Conservation (phyloP, 2,329 filamentous ascomycete genomes). For the Calonectria leucothoes region DNA sequence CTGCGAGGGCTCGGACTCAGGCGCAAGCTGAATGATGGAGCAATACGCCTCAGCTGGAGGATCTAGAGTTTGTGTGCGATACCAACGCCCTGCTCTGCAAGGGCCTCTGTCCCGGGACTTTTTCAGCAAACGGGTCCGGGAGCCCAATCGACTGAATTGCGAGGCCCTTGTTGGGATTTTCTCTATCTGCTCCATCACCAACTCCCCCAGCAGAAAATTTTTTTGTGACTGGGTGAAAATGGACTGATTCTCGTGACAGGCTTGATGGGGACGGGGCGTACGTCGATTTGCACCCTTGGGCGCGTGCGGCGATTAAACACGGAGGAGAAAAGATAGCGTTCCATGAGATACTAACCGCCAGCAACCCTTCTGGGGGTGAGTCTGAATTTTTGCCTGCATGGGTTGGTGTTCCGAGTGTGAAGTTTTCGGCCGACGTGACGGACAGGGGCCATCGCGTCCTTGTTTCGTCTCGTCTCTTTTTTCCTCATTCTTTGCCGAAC, state of each 20-base stretch:
- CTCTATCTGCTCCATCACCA: background rate
- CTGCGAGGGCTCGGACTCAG: constrained; percentile 14
- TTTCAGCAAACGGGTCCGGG: constrained; percentile 15
- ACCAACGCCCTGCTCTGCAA: constrained; percentile 13
- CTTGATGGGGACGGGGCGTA: constrained; percentile 20
- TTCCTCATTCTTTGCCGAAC: background rate
- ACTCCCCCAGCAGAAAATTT: background rate
- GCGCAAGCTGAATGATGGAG: constrained; percentile 22
- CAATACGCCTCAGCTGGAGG: constrained; percentile 13
- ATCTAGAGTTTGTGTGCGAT: constrained; percentile 24
- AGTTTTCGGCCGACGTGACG: constrained; percentile 15
- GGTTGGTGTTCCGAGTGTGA: constrained; percentile 11
- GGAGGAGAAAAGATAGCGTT: constrained; percentile 3
- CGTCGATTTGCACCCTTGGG: constrained; percentile 10
- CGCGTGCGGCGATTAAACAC: constrained; percentile 18
- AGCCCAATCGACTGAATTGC: constrained; percentile 1
- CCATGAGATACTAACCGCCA: background rate
- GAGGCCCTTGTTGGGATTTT: background rate
- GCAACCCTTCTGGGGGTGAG: background rate
- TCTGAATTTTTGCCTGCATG: constrained; percentile 1
- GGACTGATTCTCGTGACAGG: constrained; percentile 27
- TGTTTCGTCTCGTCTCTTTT: constrained; percentile 8
- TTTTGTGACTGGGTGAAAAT: constrained; percentile 15
- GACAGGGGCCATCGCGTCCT: constrained; percentile 13
- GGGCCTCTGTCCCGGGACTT: constrained; percentile 19